These are phyloP conservation scores for Lentinus brumalis DNA, from an alignment of 768 basidiomycete genomes.

Conservation along the genomic window DNA sequence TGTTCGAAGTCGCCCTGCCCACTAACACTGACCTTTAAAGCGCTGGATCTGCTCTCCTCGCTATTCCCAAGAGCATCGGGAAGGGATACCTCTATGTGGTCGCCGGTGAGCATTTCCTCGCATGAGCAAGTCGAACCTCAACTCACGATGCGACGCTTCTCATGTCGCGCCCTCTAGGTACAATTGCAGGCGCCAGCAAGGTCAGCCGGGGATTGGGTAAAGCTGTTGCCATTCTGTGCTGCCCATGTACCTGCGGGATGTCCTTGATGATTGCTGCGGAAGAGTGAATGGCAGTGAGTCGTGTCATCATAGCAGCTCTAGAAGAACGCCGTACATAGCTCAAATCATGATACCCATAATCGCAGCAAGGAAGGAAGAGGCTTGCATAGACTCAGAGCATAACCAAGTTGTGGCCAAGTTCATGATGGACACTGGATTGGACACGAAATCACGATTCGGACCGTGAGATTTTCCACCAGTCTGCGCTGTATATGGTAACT, in stretches of 20 bases:
- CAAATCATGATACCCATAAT: no score
- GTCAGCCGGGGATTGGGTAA: conserved; percentile 6
- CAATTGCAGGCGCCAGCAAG: conserved; percentile 10
- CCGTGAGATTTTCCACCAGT: no score
- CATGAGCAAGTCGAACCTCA: neutral
- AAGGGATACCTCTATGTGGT: conserved; percentile 5
- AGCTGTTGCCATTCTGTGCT: conserved; percentile 7
- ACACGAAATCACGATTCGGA: no score
- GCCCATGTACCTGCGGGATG: conserved; percentile 8
- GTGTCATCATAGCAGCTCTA: no score
- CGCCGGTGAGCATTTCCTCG: neutral
- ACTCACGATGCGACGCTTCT: neutral
- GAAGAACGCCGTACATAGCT: no score
- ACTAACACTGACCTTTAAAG: neutral
- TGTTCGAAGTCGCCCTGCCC: no score
- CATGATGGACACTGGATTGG: no score
- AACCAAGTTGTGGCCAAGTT: no score
- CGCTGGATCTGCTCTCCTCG: neutral
- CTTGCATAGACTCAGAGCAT: no score
- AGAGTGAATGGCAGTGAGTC: neutral
- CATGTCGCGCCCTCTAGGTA: neutral
- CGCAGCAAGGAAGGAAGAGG: no score
- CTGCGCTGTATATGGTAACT: no score
- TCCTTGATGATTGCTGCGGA: conserved; percentile 8
- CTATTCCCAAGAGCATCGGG: conserved; percentile 4